phyloP scores from a whole-genome alignment of 441 rosid genomes.

The Populus hybrid region DNA sequence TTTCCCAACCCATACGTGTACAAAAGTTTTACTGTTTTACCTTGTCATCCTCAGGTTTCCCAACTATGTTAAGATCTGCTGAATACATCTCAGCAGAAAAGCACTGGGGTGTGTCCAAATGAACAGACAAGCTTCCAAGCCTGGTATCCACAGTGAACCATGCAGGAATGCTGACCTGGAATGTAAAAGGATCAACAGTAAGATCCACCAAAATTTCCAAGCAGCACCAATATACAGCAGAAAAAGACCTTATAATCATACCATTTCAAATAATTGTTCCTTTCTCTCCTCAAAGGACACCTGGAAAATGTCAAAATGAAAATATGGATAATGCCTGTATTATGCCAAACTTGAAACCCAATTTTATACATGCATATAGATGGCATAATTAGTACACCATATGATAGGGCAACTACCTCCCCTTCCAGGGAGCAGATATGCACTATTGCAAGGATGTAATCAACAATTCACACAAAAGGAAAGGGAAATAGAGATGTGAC shows the following conservation, averaged over 20 bases:
- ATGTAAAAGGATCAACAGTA: conserved; percentile 20
- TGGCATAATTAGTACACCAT: not conserved
- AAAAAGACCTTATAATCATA: conserved; percentile 24
- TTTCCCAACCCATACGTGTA: not conserved
- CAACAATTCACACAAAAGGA: not conserved
- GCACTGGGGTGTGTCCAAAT: conserved; percentile 98
- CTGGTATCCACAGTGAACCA: too few species aligned
- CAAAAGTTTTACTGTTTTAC: conserved; percentile 30
- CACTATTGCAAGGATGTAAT: not conserved
- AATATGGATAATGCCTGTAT: not conserved
- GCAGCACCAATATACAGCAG: not conserved
- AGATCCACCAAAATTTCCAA: conserved; percentile 9
- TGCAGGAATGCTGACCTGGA: conserved; percentile 96
- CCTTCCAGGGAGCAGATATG: not conserved
- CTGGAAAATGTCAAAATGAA: conserved; percentile 39
- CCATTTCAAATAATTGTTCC: conserved; percentile 94
- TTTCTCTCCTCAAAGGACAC: conserved; percentile 88
- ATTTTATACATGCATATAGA: not conserved
- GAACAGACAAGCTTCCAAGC: conserved; percentile 94
- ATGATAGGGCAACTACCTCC: not conserved
- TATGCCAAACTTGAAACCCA: not conserved
- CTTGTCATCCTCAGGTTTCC: conserved; percentile 99
- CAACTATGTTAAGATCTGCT: conserved; percentile 85
- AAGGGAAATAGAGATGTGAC: conserved; percentile 32
- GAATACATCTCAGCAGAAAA: conserved; percentile 99